Conservation (phyloP, 345 rosid genomes). For the Camelina laxa region DNA sequence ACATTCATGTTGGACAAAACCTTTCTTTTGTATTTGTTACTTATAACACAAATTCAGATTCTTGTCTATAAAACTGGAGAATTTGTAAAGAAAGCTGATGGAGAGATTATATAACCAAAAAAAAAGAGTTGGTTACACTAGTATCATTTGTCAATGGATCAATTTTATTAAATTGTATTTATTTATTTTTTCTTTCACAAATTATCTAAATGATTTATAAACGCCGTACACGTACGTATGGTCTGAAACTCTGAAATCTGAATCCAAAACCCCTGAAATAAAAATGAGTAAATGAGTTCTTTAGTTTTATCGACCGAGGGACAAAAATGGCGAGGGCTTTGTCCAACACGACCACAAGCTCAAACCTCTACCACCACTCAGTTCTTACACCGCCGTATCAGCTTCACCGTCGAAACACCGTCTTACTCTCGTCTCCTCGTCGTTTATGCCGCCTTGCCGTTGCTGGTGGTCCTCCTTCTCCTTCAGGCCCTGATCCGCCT, state of each 20-base stretch:
- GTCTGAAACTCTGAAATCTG: not conserved
- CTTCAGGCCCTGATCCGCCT: constrained; percentile 57
- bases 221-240: not conserved
- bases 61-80: not conserved
- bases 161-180: too few species aligned
- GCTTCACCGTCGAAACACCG: constrained; percentile 38
- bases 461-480: constrained; percentile 47
- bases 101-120: not conserved
- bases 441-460: constrained; percentile 43
- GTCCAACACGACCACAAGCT: constrained; percentile 11
- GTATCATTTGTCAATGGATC: not conserved
- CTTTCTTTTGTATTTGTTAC: not conserved
- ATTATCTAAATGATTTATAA: not conserved
- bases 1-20: not conserved
- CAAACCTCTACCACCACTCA: constrained; percentile 24
- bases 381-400: constrained; percentile 12
- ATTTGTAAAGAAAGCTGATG: constrained; percentile 14
- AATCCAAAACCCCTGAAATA: not conserved
- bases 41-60: not conserved
- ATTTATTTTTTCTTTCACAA: not conserved
- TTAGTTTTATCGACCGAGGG: not conserved
- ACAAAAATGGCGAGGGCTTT: constrained; percentile 31
- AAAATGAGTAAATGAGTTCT: not conserved
- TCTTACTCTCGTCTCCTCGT: constrained; percentile 21
- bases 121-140: not conserved